Conservation (phyloP, 2,329 filamentous ascomycete species). For the Pseudogymnoascus verrucosus region DNA sequence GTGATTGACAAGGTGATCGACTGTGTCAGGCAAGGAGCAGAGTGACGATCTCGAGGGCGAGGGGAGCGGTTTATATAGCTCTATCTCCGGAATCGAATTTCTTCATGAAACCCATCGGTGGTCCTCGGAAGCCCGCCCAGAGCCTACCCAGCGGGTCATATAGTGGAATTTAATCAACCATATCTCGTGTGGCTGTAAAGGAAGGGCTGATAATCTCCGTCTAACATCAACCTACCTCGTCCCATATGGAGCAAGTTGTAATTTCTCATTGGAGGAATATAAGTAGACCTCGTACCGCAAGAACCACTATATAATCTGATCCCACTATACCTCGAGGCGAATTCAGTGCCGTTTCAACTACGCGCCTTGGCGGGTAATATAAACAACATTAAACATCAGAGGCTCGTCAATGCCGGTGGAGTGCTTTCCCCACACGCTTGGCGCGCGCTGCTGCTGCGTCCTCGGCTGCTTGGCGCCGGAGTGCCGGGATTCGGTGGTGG, state of each 20-base stretch:
- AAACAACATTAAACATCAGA: not conserved
- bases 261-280: slow-evolving; percentile 3
- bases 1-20: not conserved
- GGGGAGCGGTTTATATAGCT: not conserved
- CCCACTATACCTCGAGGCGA: no score
- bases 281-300: not conserved
- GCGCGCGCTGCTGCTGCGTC: not conserved
- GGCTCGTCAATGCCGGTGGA: not conserved
- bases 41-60: not conserved
- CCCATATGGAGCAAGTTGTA: not conserved
- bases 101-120: not conserved
- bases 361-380: not conserved
- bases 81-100: not conserved
- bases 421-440: not conserved
- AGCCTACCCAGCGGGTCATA: not conserved
- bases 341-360: not conserved
- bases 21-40: not conserved
- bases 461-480: not conserved
- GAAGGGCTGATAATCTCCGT: not conserved
- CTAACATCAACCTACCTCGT: not conserved
- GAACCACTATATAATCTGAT: not conserved
- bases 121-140: not conserved
- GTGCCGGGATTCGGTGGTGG: not conserved
- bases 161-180: not conserved
- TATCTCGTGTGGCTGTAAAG: no score